Evolutionary conservation across 768 basidiomycete genomes (phyloP).

Genomic region (Lactifluus pinguis): DNA sequence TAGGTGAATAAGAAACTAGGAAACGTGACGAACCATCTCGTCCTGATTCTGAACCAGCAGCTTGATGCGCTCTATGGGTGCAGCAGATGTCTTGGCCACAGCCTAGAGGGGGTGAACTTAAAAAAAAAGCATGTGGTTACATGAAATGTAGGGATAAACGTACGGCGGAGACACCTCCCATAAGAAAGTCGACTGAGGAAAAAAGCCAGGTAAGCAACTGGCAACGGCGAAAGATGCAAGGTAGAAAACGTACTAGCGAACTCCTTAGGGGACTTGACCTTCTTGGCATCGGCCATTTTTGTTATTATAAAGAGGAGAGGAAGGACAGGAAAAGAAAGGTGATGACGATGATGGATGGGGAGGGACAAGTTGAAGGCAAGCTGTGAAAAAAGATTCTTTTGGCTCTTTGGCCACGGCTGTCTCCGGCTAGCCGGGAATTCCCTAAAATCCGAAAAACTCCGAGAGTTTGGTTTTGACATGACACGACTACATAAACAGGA

Average conservation of each 20-base stretch:
- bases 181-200: constrained; percentile 76
- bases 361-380: constrained; percentile 30
- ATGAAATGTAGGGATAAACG: constrained; percentile 24
- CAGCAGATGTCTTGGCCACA: constrained; percentile 97
- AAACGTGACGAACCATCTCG: constrained; percentile 75
- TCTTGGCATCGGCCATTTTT: constrained; percentile 81
- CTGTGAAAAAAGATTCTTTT: constrained; percentile 37
- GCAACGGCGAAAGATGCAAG: constrained; percentile 6
- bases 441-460: constrained; percentile 24
- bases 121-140: not conserved
- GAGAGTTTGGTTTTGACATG: not conserved
- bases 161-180: constrained; percentile 93
- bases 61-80: constrained; percentile 99
- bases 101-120: constrained; percentile 43
- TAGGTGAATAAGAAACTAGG: not conserved
- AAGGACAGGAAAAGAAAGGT: constrained; percentile 42
- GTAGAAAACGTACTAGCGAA: constrained; percentile 60
- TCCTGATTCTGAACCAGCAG: constrained; percentile 98
- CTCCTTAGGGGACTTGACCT: constrained; percentile 83
- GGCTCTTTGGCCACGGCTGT: constrained; percentile 30
- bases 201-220: constrained; percentile 28
- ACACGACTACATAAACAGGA: too few relatives aligned
- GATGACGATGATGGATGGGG: constrained; percentile 36
- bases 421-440: constrained; percentile 21
- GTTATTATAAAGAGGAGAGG: constrained; percentile 30